Evolutionary conservation across 176 grass and related monocot species (phyloP), one percentile per base, ranked within the genome.

Genomic region (Aegilops bicornis): DNA sequence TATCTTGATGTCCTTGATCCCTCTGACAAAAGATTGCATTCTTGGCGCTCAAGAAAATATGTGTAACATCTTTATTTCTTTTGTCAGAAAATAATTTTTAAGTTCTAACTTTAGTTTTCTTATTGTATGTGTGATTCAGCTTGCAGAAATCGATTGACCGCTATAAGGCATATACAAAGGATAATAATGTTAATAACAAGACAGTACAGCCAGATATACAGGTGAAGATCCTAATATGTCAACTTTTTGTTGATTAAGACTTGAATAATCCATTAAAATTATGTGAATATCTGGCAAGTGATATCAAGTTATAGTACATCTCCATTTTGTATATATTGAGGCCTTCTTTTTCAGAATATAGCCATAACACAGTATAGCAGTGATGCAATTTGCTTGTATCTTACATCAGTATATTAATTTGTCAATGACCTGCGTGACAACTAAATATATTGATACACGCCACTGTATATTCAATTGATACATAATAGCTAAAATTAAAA

Each of bases 91-190:
- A 31, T 5, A 15, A 29, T 48, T 68, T 25, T 23, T 39, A 39
- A 62, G 6, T 62, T 80, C 20, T 40, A 29, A 91, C 12, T 76
- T 63, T 63, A 27, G 14, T 36, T 4, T 81, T 70, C 31, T 76
- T 75, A 8, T 31, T 81, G 2, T 81, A 17, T 86, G 8, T 81
- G n/a, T 24, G 42, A 40, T 76, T 79, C 65, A 94, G 92, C 82
- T 59, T 94, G 54, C 82, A 87, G 25, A 89, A 92, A 86, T 86
- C 90, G 23, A 91, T 94, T 76, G 90, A 89, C 22, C 87, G 89
- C 16, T 94, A 94, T 32, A 91, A 69, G 69, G 40, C 67, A n/a
- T 68, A 92, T 25, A 84, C 85, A 86, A 92, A 87, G 52, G 87
- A 83, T 64, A 39, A 79, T 58, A 43, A 43, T 43, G 72, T 56